A percentile compares a stretch with the other conserved stretches of the same genome.
Conservation (phyloP, 2,329 filamentous ascomycete genomes). For the Phyllosticta capitalensis region DNA sequence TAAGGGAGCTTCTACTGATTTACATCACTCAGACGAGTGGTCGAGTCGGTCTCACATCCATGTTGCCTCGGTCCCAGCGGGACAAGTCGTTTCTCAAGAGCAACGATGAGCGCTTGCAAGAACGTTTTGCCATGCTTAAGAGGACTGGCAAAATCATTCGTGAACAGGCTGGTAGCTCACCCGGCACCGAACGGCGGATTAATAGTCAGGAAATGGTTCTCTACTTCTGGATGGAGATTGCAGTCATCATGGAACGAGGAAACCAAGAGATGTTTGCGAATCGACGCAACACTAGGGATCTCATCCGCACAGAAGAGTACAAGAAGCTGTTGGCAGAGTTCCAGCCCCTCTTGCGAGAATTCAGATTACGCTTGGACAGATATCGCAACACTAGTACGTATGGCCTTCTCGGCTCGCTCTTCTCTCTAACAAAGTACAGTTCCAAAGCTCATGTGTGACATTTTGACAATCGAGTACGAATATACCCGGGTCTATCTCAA, state of each 20-base stretch:
- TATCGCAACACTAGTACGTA: constrained; percentile 18
- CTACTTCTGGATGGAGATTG: constrained; percentile 91
- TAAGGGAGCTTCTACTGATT: constrained; percentile 78
- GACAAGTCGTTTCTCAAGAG: constrained; percentile 19
- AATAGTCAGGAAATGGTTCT: constrained; percentile 46
- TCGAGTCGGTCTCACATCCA: constrained; percentile 82
- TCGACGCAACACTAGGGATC: constrained; percentile 74
- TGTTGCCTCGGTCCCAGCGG: constrained; percentile 55
- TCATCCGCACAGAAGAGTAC: constrained; percentile 81
- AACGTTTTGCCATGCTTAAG: constrained; percentile 20
- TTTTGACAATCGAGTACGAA: constrained; percentile 89
- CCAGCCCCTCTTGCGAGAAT: constrained; percentile 65
- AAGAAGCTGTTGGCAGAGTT: constrained; percentile 72
- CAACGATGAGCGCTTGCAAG: constrained; percentile 25
- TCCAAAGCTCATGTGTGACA: constrained; percentile 53
- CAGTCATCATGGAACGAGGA: constrained; percentile 80
- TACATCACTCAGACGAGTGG: constrained; percentile 93
- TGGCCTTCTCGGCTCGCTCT: background rate
- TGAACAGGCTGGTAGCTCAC: constrained; percentile 7
- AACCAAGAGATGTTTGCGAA: constrained; percentile 85
- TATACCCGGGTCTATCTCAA: constrained; percentile 94
- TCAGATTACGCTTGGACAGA: constrained; percentile 78
- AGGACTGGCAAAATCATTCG: constrained; percentile 6
- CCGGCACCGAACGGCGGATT: constrained; percentile 1
- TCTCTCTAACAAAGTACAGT: constrained; percentile 28